Conservation (phyloP, 1,284 basidiomycete genomes). For the Heterobasidion occidentale region DNA sequence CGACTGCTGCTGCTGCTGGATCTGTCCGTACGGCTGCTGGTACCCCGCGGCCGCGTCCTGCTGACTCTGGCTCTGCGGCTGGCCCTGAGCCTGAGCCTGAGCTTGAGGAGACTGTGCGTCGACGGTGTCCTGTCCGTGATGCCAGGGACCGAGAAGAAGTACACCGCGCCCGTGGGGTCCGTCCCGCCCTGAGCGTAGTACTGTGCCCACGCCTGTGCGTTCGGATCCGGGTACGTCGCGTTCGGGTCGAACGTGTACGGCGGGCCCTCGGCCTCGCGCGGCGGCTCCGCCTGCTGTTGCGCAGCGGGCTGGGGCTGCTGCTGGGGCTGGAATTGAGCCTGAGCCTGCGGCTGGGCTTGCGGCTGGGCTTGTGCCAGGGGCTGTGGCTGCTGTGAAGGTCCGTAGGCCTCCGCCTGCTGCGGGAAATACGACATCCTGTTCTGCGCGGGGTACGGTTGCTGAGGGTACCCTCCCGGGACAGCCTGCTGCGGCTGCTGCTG, state of each 20-base stretch:
- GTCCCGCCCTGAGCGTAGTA: constrained; percentile 72
- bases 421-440: background rate
- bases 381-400: constrained; percentile 15
- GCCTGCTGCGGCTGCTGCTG: background rate
- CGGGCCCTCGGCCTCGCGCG: constrained; percentile 32
- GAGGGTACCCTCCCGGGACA: background rate
- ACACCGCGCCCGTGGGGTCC: constrained; percentile 62
- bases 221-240: constrained; percentile 57
- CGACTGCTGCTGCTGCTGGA: constrained; percentile 1
- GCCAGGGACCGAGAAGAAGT: constrained; percentile 69
- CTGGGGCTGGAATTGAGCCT: constrained; percentile 5
- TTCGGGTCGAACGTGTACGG: constrained; percentile 67
- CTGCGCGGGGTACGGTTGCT: background rate
- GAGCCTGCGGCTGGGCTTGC: constrained; percentile 7
- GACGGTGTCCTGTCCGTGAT: constrained; percentile 34
- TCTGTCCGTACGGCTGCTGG: background rate
- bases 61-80: background rate
- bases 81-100: background rate
- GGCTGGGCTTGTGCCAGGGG: constrained; percentile 14
- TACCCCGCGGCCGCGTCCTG: background rate
- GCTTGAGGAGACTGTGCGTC: background rate
- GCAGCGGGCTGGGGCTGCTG: constrained; percentile 1
- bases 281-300: constrained; percentile 6
- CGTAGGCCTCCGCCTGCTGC: background rate
- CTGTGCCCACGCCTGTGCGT: constrained; percentile 74